phyloP scores from a whole-genome alignment of 768 basidiomycete species.

The Coprinopsis cinerea region DNA sequence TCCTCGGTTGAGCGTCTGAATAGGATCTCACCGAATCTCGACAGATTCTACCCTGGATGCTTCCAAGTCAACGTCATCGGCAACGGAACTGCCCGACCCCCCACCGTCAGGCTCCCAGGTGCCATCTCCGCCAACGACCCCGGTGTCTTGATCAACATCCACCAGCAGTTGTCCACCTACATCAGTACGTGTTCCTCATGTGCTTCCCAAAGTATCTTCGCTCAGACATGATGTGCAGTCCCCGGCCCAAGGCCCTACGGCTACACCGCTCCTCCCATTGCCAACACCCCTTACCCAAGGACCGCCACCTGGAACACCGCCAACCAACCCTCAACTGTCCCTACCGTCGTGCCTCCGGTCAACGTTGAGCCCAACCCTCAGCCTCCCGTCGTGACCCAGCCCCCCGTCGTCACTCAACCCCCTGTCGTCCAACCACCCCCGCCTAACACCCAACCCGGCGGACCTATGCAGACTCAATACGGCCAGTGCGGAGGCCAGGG shows the following conservation, averaged over 20 bases:
- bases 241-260: constrained; percentile 44
- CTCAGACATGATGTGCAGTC: constrained; percentile 23
- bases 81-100: constrained; percentile 28
- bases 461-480: constrained; percentile 37
- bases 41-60: constrained; percentile 36
- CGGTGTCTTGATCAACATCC: constrained; percentile 45
- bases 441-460: constrained; percentile 29
- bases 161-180: constrained; percentile 35
- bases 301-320: constrained; percentile 48
- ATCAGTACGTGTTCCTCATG: constrained; percentile 22
- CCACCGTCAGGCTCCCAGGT: constrained; percentile 38
- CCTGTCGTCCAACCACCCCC: constrained; percentile 16
- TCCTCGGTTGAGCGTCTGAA: neutral
- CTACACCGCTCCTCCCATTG: constrained; percentile 33
- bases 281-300: constrained; percentile 37
- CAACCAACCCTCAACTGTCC: constrained; percentile 38
- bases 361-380: constrained; percentile 11
- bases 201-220: neutral
- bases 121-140: constrained; percentile 35
- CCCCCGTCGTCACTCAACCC: constrained; percentile 12
- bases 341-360: constrained; percentile 26
- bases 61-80: constrained; percentile 34
- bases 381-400: neutral
- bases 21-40: neutral
- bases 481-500: constrained; percentile 48